Base-by-base conservation (phyloP, 495 filamentous ascomycete species). In the Neohortaea acidophila region DNA sequence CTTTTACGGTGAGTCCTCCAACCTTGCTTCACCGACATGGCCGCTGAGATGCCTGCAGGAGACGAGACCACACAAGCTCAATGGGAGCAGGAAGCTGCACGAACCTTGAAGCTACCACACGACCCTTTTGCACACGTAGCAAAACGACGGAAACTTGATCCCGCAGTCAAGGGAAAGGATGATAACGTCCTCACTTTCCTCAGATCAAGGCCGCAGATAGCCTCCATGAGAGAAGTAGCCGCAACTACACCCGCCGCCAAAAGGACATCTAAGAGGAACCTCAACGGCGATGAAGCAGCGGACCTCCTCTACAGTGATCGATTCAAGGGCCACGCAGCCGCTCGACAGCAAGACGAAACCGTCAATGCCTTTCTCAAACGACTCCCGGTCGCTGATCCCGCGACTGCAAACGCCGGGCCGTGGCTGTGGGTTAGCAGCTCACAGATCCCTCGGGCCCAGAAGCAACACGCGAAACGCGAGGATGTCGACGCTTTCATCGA, bases 401-500 rank as follows among this genome's bases (percentile, higher is more conserved):
- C 18, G 2, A 4, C 81, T 79, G 1, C 69, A 69, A 2, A 74
- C 61, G 4, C 1, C 41, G 63, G 67, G 1, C 67, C 66, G 1
- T 89, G 81, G 77, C 78, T 91, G 26, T 79, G 65, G 60, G 65
- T 76, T 39, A 59, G 55, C 12, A 77, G 79, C 49, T 76, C 77
- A 0, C 32, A 38, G 13, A 21, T 28, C 12, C 33, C 21, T 22
- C 33, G 21, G 17, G 18, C 18, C 9, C n/a, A 35, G 15, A 28
- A 36, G 34, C 21, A 28, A n/a, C 19, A 24, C 13, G 19, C 21
- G 19, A 32, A 32, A 8, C 28, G 28, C 3, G 19, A 22, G 8
- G 57, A 66, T 14, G 40, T 63, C 4, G 47, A 57, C 5, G 51
- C 59, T 0, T 65, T 78, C 27, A 50, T 66, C 6, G 43, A 60